A percentile compares a stretch with the other conserved stretches of the same genome.
phyloP scores from a whole-genome alignment of 2,329 filamentous ascomycete genomes.

The Diaporthe sp. region DNA sequence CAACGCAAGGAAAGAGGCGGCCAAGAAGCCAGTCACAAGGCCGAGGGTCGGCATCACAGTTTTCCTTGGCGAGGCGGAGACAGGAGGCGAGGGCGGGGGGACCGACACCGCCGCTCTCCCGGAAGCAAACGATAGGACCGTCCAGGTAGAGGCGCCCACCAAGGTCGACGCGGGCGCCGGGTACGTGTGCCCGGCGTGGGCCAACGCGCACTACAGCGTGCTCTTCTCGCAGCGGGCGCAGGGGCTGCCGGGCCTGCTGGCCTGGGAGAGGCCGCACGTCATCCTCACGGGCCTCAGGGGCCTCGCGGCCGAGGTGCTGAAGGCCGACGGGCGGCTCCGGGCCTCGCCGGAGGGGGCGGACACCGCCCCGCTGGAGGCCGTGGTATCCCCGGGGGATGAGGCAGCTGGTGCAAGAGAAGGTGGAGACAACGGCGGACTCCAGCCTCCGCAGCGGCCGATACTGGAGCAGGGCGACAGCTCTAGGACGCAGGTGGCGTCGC shows the following conservation, averaged over 20 bases:
- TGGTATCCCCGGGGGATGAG: conserved; percentile 44
- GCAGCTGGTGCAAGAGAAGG: neutral
- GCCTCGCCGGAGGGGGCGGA: conserved; percentile 37
- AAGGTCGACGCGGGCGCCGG: conserved; percentile 29
- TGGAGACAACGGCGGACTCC: conserved; percentile 13
- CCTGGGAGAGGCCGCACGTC: conserved; percentile 63
- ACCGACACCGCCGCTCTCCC: conserved; percentile 36
- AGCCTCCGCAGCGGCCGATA: conserved; percentile 31
- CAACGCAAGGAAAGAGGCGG: conserved; percentile 44
- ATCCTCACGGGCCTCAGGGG: conserved; percentile 58
- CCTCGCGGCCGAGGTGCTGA: conserved; percentile 56
- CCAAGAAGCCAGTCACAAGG: conserved; percentile 44
- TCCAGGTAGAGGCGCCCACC: conserved; percentile 38
- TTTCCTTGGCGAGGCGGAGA: conserved; percentile 54
- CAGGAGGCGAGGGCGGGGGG: conserved; percentile 39
- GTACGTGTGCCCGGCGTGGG: conserved; percentile 66
- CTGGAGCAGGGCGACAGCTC: conserved; percentile 40
- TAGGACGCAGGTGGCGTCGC: conserved; percentile 36
- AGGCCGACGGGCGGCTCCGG: conserved; percentile 54
- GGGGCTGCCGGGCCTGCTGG: conserved; percentile 60
- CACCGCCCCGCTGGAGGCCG: conserved; percentile 51
- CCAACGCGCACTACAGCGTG: conserved; percentile 57
- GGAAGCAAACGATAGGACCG: conserved; percentile 45
- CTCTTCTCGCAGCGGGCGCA: conserved; percentile 55
- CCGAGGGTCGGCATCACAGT: conserved; percentile 62